Evolutionary conservation across 2,329 filamentous ascomycete species (phyloP).

Genomic region (Alternaria solani): DNA sequence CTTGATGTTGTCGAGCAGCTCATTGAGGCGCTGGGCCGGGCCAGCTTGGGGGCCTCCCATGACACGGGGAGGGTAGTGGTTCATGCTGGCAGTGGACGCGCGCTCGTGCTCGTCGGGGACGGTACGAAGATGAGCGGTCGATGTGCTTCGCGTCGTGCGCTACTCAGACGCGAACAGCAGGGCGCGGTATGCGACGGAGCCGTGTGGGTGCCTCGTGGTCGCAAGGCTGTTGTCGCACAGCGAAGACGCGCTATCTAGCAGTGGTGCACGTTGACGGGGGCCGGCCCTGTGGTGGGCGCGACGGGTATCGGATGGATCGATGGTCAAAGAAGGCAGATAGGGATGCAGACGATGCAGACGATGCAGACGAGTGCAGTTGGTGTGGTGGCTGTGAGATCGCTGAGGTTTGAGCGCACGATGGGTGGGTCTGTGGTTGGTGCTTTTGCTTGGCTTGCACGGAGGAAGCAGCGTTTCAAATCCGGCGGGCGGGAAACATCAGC

Average conservation of each 20-base stretch:
- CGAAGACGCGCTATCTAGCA: conserved; percentile 15
- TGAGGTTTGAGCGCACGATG: conserved; percentile 27
- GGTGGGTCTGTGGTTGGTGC: conserved; percentile 25
- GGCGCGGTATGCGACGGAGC: conserved; percentile 25
- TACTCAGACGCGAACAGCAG: conserved; percentile 15
- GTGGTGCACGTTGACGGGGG: conserved; percentile 16
- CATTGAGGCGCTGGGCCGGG: conserved; percentile 80
- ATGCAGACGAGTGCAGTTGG: conserved; percentile 20
- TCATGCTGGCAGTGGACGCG: conserved; percentile 62
- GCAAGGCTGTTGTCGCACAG: conserved; percentile 34
- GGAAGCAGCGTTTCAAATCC: conserved; percentile 16
- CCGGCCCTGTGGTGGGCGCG: conserved; percentile 37
- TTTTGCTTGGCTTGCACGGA: conserved; percentile 22
- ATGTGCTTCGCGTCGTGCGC: conserved; percentile 12
- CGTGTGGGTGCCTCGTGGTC: conserved; percentile 20
- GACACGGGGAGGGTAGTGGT: conserved; percentile 79
- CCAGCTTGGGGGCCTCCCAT: conserved; percentile 67
- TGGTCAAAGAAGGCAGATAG: conserved; percentile 12
- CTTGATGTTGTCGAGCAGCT: conserved; percentile 90
- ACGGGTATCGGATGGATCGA: conserved; percentile 29
- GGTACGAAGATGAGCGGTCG: not conserved
- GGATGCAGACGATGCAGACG: conserved; percentile 5
- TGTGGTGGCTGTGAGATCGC: conserved; percentile 18
- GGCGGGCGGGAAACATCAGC: conserved; percentile 11
- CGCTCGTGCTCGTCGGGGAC: conserved; percentile 5